Conservation (phyloP, 2,329 filamentous ascomycete genomes). For the Colletotrichum agaves region DNA sequence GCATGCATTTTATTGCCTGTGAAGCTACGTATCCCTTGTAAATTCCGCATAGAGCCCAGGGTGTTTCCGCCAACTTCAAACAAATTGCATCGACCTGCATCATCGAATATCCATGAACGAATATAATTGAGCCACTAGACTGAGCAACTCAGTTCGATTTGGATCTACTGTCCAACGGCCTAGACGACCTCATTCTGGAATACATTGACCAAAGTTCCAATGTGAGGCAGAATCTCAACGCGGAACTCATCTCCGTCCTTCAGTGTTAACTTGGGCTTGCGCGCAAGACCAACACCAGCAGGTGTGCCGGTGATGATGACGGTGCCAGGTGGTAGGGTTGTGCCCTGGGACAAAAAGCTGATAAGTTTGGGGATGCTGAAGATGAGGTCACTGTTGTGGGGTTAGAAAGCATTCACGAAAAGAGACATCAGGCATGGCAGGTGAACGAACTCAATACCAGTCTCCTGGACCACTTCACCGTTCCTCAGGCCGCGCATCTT, state of each 20-base stretch:
- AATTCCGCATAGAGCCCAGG: too few relatives aligned
- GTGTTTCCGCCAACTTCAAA: too few relatives aligned
- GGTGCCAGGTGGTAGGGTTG: slow-evolving; percentile 53
- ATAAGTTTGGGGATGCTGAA: slow-evolving; percentile 60
- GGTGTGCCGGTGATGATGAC: slow-evolving; percentile 57
- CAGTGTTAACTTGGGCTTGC: slow-evolving; percentile 50
- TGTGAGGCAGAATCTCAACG: slow-evolving; percentile 55
- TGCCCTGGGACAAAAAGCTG: slow-evolving; percentile 56
- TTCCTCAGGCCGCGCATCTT: slow-evolving; percentile 59
- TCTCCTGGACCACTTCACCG: slow-evolving; percentile 62
- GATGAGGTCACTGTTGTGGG: slow-evolving; percentile 59
- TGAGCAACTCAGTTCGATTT: not conserved
- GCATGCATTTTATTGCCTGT: too few relatives aligned
- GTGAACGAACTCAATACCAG: slow-evolving; percentile 42
- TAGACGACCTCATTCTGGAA: slow-evolving; percentile 28
- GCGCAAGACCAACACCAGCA: slow-evolving; percentile 53
- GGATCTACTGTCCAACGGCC: slow-evolving; percentile 5
- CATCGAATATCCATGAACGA: too few relatives aligned
- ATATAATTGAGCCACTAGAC: too few relatives aligned
- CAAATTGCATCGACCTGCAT: too few relatives aligned
- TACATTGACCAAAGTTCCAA: slow-evolving; percentile 54
- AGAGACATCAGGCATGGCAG: not conserved
- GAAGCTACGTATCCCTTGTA: too few relatives aligned
- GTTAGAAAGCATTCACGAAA: slow-evolving; percentile 47
- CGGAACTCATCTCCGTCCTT: slow-evolving; percentile 54